Base-by-base conservation (phyloP, 2,329 filamentous ascomycete genomes). In the Fusarium concolor region DNA sequence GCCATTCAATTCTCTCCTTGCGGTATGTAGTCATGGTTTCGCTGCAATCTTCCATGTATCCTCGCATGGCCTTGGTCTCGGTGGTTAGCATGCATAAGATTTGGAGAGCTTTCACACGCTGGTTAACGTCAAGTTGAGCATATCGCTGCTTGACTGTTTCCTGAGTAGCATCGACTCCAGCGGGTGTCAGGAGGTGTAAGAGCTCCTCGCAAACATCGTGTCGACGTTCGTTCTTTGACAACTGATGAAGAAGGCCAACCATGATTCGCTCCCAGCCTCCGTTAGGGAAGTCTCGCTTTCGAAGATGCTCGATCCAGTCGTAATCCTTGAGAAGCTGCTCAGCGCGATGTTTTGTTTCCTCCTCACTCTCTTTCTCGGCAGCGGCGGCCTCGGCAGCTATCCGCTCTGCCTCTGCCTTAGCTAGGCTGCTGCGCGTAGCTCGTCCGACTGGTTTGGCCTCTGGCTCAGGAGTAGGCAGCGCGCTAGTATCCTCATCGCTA, bases 1-100 rank as follows among this genome's bases (percentile, higher is more conserved):
- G 95, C 79, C 89, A 91, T 69, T 97, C 93, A 64, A 97, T 97
- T 82, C 97, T 97, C 76, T 96, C 92, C 79, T 99, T 99, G 49
- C 96, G 90, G 75, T 96, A 93, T 55, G 90, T 89, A 3, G 96
- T 99, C 94, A 98, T 97, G 54, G 93, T 92, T 75, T 95, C 92
- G 68, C 92, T 93, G 80, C 94, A 97, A 66, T 95, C 91, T 71
- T 97, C 93, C 84, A 99, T 91, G 76, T 96, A 97, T 17, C 89
- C 90, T 53, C 95, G 90, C 70, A 98, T 87, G 3, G 92, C 90
- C 76, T 93, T 94, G 0, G 96, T 97, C 74, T 94, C 91, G 56
- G 94, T 86, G 3, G 92, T 94, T 63, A 98, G 84, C 83, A 95
- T 90, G 77, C 93, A 93, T 56, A 97, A 87, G 35, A 96, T 91